Evolutionary conservation across 495 filamentous ascomycete species (phyloP).

Genomic region (Lindgomyces ingoldianus): DNA sequence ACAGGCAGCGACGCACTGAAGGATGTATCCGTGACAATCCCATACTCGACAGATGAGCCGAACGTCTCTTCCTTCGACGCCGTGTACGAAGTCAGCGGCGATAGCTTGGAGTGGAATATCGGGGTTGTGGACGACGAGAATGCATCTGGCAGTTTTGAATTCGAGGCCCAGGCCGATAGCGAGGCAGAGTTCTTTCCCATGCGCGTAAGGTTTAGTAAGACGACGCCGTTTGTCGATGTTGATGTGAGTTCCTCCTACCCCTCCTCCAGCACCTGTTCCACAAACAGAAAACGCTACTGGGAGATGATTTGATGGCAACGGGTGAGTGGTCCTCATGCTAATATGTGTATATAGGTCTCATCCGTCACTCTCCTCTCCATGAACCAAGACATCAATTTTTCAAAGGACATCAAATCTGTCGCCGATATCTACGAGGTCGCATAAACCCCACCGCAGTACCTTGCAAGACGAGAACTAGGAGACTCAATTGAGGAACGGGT

Average conservation of each 20-base stretch:
- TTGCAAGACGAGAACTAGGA: background rate
- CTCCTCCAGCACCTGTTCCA: conserved; percentile 11
- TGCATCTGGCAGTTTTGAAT: conserved; percentile 83
- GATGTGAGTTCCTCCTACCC: conserved; percentile 62
- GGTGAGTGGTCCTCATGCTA: too few species aligned
- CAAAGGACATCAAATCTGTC: conserved; percentile 83
- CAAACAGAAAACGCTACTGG: too few species aligned
- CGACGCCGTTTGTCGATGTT: conserved; percentile 82
- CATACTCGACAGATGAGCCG: conserved; percentile 79
- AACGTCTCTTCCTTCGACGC: conserved; percentile 90
- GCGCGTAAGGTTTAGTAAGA: conserved; percentile 85
- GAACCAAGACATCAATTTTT: conserved; percentile 80
- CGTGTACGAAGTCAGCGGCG: conserved; percentile 88
- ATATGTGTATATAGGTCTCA: conserved; percentile 55
- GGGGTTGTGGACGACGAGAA: conserved; percentile 80
- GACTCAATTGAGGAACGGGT: background rate
- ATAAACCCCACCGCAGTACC: background rate
- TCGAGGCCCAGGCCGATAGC: conserved; percentile 79
- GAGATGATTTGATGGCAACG: too few species aligned
- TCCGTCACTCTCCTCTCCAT: conserved; percentile 73
- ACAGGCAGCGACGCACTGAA: conserved; percentile 71
- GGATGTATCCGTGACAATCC: conserved; percentile 84
- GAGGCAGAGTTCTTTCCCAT: conserved; percentile 97
- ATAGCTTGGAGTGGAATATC: conserved; percentile 90
- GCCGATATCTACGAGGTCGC: conserved; percentile 81